Conservation (phyloP, 352 stramenopile genomes). For the Phytophthora chlamydospora region DNA sequence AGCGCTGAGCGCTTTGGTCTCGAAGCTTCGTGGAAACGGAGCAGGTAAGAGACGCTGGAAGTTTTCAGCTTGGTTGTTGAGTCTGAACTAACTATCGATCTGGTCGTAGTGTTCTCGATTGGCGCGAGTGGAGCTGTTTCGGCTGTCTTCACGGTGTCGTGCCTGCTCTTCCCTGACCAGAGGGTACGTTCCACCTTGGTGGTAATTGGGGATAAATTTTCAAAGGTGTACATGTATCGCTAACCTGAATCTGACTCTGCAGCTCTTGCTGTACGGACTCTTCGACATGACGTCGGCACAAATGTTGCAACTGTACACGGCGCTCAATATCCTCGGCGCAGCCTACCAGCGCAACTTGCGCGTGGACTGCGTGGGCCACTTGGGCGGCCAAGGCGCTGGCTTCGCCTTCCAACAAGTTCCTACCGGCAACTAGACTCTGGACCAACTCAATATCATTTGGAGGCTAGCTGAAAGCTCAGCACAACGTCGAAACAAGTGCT, state of each 20-base stretch:
- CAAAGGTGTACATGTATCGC: not conserved
- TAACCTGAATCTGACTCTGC: conserved; percentile 7
- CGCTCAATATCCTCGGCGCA: conserved; percentile 61
- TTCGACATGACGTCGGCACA: conserved; percentile 65
- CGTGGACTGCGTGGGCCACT: conserved; percentile 81
- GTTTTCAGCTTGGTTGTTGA: not conserved
- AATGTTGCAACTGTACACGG: conserved; percentile 71
- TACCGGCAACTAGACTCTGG: conserved; percentile 27
- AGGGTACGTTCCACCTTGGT: conserved; percentile 40
- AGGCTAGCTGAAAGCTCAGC: conserved; percentile 2
- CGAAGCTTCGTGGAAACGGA: conserved; percentile 62
- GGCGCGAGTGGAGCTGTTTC: conserved; percentile 84
- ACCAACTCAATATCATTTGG: conserved; percentile 16
- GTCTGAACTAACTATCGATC: conserved; percentile 1
- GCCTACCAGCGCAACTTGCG: conserved; percentile 62
- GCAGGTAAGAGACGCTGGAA: conserved; percentile 36
- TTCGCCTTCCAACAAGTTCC: conserved; percentile 58
- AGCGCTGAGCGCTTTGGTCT: conserved; percentile 67
- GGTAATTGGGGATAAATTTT: not conserved
- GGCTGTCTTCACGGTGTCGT: conserved; percentile 81
- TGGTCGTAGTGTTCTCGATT: conserved; percentile 72
- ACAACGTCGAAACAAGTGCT: conserved; percentile 7
- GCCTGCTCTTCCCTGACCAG: conserved; percentile 69
- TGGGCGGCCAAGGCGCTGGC: conserved; percentile 68
- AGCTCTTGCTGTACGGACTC: conserved; percentile 72